A percentile compares a stretch with the other conserved stretches of the same genome.
Evolutionary conservation across 768 basidiomycete species (phyloP).

Genomic region (Collybiopsis luxurians): DNA sequence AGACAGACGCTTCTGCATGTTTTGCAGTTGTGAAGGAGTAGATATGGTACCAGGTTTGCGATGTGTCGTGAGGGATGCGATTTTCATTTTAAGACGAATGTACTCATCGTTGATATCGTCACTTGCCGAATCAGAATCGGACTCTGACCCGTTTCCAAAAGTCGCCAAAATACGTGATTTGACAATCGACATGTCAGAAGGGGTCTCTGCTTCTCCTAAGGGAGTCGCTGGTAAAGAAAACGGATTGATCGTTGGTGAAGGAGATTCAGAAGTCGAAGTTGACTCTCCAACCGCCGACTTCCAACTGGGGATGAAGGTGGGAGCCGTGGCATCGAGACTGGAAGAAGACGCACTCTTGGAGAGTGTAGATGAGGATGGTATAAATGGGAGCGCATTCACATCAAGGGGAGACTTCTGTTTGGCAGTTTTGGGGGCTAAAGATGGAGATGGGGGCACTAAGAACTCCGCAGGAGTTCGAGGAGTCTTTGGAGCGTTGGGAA

Average conservation of each 20-base stretch:
- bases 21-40: constrained; percentile 26
- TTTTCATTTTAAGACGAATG: constrained; percentile 57
- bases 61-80: constrained; percentile 43
- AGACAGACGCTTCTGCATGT: constrained; percentile 44
- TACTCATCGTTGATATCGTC: constrained; percentile 62
- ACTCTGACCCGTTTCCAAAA: constrained; percentile 16
- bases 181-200: not conserved
- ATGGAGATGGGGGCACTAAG: constrained; percentile 19
- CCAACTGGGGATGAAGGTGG: constrained; percentile 34
- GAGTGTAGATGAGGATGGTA: not conserved
- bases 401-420: not conserved
- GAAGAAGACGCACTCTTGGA: constrained; percentile 12
- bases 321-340: constrained; percentile 38
- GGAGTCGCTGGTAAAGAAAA: not conserved
- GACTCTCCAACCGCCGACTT: not conserved
- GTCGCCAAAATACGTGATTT: constrained; percentile 18
- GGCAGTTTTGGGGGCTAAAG: constrained; percentile 5
- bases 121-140: constrained; percentile 27
- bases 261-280: not conserved
- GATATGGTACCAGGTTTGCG: constrained; percentile 22
- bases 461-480: constrained; percentile 34
- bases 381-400: not conserved
- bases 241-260: constrained; percentile 11
- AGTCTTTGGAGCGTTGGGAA: constrained; percentile 11
- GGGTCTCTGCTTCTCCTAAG: constrained; percentile 6